Percentiles rank a stretch among this genome's conserved stretches.
Evolutionary conservation across 169 alveolate species (phyloP).

Genomic region (Cryptosporidium parvum): DNA sequence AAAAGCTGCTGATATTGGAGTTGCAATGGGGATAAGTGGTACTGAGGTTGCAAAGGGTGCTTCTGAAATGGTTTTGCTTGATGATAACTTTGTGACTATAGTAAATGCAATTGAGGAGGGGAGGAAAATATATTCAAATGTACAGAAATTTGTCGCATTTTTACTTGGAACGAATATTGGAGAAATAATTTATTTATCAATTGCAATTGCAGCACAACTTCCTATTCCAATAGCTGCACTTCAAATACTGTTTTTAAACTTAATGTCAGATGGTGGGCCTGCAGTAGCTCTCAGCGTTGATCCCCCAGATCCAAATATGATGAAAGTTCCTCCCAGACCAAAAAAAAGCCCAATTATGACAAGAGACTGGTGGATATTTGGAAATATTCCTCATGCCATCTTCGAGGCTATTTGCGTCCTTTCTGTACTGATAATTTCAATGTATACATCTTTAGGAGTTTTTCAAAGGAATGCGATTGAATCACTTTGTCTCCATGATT

Average conservation of each 20-base stretch:
- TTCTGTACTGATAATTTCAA: conserved; percentile 85
- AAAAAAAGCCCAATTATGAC: conserved; percentile 91
- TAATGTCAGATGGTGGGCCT: conserved; percentile 93
- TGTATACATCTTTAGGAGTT: conserved; percentile 89
- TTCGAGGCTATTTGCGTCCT: conserved; percentile 90
- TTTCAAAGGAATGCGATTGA: conserved; percentile 61
- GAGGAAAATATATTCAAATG: conserved; percentile 91
- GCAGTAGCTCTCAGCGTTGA: conserved; percentile 93
- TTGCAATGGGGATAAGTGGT: conserved; percentile 95
- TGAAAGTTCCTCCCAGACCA: conserved; percentile 90
- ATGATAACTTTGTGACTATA: conserved; percentile 90
- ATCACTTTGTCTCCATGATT: conserved; percentile 63
- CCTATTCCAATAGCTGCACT: conserved; percentile 92
- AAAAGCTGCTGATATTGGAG: conserved; percentile 93
- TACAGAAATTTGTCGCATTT: conserved; percentile 93
- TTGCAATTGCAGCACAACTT: conserved; percentile 86
- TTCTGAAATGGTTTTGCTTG: conserved; percentile 86
- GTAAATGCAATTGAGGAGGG: conserved; percentile 92
- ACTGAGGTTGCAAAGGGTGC: conserved; percentile 91
- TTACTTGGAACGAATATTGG: conserved; percentile 93
- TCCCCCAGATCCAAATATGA: conserved; percentile 90
- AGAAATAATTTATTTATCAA: conserved; percentile 88
- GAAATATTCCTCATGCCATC: conserved; percentile 90
- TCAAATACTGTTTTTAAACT: conserved; percentile 89
- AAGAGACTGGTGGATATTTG: conserved; percentile 91